Evolutionary conservation across 2,329 filamentous ascomycete species (phyloP), one percentile per base, ranked within the genome.

Genomic region (Penicillium rolfsii): DNA sequence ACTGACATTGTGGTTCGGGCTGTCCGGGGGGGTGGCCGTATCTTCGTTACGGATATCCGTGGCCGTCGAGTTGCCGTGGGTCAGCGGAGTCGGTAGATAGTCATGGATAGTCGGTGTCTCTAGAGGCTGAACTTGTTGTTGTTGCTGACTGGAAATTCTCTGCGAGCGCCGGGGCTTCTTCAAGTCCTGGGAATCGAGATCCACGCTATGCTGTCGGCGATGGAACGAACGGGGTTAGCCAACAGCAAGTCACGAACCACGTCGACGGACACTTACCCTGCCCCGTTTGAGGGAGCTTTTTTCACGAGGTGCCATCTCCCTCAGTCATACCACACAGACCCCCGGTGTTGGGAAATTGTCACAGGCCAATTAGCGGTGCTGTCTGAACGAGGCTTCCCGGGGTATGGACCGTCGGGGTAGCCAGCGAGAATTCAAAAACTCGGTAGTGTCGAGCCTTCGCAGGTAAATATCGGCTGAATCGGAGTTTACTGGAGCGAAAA

Each of bases 91-190:
- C 12, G 92, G 93, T 19, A 96, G 85, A 64, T 91, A 90, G 57
- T 87, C 83, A 71, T 86, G 85, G 68, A 85, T 81, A 68, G 89
- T 74, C 60, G 88, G 86, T 8, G 87, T 88, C 70, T 86, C 85
- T 73, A 73, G 75, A 64, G 68, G 76, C 19, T 22, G 19, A 22
- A 22, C 19, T 71, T 74, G 77, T 19, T 81, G 81, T 66, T 87
- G 81, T 67, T 87, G 52, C 40, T 54, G 85, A 33, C 86, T 87
- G 36, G 85, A 87, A 62, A 92, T 80, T 64, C 91, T 88, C 67
- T 91, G 83, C 48, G 91, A 93, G 60, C 91, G 87, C 64, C 94
- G 89, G 61, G 90, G 88, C 77, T 96, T 96, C 84, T 97, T 97
- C 64, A 84, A 80, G 64, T 93, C 89, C 64, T 79, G 75, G 41